Evolutionary conservation across 1,284 basidiomycete genomes (phyloP).

Genomic region (Fomitopsis schrenkii): DNA sequence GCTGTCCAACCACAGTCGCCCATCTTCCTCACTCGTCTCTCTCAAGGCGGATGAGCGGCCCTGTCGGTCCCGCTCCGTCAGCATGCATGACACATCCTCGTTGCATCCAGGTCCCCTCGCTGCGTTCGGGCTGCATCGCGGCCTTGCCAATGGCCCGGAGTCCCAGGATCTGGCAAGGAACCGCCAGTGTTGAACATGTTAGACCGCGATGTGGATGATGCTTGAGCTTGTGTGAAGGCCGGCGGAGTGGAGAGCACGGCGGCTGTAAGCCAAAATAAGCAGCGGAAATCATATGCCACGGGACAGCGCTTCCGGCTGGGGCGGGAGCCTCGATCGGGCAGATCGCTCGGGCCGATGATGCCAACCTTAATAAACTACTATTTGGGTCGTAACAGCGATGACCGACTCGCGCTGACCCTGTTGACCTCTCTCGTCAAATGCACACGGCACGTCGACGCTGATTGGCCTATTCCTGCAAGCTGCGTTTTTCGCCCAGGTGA

Average conservation of each 20-base stretch:
- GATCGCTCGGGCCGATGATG: neutral
- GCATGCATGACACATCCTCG: neutral
- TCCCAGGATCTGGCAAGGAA: neutral
- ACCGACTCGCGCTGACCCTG: too few relatives aligned
- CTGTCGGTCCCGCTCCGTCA: neutral
- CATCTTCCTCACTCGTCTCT: neutral
- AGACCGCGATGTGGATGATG: neutral
- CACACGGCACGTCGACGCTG: too few relatives aligned
- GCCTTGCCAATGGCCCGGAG: neutral
- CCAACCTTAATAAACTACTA: too few relatives aligned
- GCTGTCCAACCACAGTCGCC: neutral
- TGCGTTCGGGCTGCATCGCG: neutral
- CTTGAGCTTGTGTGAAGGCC: neutral
- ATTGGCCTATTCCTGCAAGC: too few relatives aligned
- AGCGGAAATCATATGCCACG: neutral
- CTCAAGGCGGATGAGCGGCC: neutral
- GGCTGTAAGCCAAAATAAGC: neutral
- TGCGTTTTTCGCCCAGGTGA: too few relatives aligned
- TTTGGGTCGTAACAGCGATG: too few relatives aligned
- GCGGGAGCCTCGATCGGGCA: neutral
- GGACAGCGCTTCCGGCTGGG: too few relatives aligned
- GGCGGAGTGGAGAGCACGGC: neutral
- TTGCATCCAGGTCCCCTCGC: neutral
- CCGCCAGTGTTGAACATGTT: neutral
- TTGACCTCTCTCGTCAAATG: too few relatives aligned